Conservation (phyloP, 2,329 filamentous ascomycete genomes). For the Aspergillus fumigatus region DNA sequence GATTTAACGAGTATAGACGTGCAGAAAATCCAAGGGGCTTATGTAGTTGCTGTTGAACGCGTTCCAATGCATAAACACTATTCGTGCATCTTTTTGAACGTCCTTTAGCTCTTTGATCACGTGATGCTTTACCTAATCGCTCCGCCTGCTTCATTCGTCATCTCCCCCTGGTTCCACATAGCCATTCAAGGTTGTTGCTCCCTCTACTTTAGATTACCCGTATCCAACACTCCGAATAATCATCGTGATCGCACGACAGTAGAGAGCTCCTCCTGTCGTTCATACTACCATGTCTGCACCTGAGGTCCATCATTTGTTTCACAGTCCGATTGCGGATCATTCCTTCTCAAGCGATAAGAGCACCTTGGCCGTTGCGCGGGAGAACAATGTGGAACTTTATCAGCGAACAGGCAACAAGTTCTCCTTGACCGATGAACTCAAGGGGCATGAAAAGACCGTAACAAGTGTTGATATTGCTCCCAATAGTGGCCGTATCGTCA, state of each 20-base stretch:
- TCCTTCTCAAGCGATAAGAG: constrained; percentile 91
- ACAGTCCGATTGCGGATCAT: constrained; percentile 93
- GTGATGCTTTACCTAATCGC: constrained; percentile 19
- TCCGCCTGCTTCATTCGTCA: constrained; percentile 16
- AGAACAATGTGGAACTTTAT: constrained; percentile 88
- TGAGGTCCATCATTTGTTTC: constrained; percentile 95
- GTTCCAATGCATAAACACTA: not conserved
- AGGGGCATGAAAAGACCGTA: constrained; percentile 94
- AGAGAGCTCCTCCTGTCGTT: constrained; percentile 95
- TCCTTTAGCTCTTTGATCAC: constrained; percentile 7
- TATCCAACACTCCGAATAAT: constrained; percentile 1
- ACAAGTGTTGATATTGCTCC: constrained; percentile 95
- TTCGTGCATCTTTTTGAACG: not conserved
- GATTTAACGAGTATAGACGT: not conserved
- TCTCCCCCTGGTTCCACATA: not conserved
- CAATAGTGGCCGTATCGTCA: constrained; percentile 86
- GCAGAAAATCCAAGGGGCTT: not conserved
- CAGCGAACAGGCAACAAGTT: constrained; percentile 67
- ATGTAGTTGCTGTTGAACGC: not conserved
- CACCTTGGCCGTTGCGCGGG: constrained; percentile 84
- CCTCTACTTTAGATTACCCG: not conserved
- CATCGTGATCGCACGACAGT: constrained; percentile 61
- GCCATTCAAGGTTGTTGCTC: not conserved
- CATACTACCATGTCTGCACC: constrained; percentile 66
- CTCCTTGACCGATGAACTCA: constrained; percentile 83